phyloP scores from a whole-genome alignment of 495 filamentous ascomycete species.

The Penicillium subrubescens region DNA sequence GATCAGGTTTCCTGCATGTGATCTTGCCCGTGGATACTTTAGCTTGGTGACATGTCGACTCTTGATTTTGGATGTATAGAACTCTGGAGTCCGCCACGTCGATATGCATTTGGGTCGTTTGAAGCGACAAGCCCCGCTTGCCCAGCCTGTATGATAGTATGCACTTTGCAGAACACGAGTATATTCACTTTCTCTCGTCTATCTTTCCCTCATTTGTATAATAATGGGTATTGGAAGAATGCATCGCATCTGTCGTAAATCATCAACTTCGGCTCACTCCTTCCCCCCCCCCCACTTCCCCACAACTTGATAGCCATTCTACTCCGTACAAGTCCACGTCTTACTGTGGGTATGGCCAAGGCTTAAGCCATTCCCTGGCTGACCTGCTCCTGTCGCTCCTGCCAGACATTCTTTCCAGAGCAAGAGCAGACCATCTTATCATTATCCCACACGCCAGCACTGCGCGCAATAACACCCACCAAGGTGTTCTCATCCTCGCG shows the following conservation, averaged over 20 bases:
- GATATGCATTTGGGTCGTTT: neutral
- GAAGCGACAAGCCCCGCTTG: neutral
- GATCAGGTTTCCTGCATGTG: neutral
- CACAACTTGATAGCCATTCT: conserved; percentile 2
- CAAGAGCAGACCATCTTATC: conserved; percentile 96
- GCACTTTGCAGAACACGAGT: neutral
- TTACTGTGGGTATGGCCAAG: neutral
- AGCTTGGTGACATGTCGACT: neutral
- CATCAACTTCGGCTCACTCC: neutral
- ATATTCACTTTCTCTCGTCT: neutral
- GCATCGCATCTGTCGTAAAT: conserved; percentile 4
- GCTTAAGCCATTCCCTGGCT: conserved; percentile 76
- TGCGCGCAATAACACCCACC: conserved; percentile 90
- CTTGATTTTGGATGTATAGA: neutral
- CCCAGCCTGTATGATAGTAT: neutral
- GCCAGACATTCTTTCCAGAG: conserved; percentile 96
- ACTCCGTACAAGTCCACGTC: neutral
- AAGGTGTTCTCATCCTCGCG: conserved; percentile 78
- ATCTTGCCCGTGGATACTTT: no score
- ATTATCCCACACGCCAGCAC: conserved; percentile 97
- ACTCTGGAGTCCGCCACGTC: neutral
- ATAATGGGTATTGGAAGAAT: conserved; percentile 15
- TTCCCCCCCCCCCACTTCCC: neutral
- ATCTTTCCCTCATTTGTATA: neutral
- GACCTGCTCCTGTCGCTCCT: conserved; percentile 90